Evolutionary conservation across 1,284 basidiomycete genomes (phyloP), one percentile per base, ranked within the genome.

Genomic region (Cutaneotrichosporon arboriforme): DNA sequence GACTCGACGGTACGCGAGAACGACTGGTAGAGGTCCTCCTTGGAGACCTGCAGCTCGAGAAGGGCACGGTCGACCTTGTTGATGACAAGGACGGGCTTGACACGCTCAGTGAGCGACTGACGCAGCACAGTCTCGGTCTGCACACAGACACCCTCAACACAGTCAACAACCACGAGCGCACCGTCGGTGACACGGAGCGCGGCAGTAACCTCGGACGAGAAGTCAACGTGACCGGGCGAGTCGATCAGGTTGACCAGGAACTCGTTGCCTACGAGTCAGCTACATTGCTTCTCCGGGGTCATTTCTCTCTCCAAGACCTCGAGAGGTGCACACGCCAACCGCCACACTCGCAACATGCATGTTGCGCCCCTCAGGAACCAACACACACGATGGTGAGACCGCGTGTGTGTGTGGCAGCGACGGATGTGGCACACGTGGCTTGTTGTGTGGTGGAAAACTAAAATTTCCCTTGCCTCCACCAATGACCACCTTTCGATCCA

Each of bases 161-260:
- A 96, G 80, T 99, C 96, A 74, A 98, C 96, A 75, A 98, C 96
- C 70, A 97, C 93, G 64, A 97, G 86, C 56, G 90, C 90, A 81
- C 90, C 96, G 69, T 99, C 96, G 63, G 96, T 98, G 73, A 98
- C 96, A 82, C 96, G 96, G 75, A 99, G 90, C 65, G 96, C 96
- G 62, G 96, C 96, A 13, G 96, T 98, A 69, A 98, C 96, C 79
- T 99, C 96, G 50, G 96, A 98, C 48, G 96, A 98, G 83, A 98
- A 98, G 78, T 98, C 94, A 76, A 98, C 94, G 84, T 98, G 94
- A 75, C 96, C 94, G 61, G 96, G 94, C 17, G 94, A 97, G 79
- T 98, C 94, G 81, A 98, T 98, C 80, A 98, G 81, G 82, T 98
- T 98, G 83, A 98, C 96, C 83, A 98, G 85, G 84, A 98, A 98